Evolutionary conservation across 768 basidiomycete genomes (phyloP).

Genomic region (Suillus americanus): DNA sequence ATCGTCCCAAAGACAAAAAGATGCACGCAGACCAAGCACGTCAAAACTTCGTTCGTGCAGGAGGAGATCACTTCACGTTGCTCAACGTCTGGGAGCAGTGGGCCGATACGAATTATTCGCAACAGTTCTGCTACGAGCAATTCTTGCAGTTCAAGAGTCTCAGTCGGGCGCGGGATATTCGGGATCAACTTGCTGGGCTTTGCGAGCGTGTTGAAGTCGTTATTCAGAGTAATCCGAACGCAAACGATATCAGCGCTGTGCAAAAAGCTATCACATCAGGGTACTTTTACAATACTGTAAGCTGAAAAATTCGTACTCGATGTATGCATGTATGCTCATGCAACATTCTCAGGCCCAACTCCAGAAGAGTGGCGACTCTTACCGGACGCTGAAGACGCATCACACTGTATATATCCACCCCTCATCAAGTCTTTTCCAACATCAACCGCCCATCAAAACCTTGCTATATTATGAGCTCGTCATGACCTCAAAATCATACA

Average conservation of each 20-base stretch:
- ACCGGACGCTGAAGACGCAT: slow-evolving; percentile 93
- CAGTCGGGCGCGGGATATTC: slow-evolving; percentile 91
- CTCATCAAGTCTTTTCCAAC: slow-evolving; percentile 91
- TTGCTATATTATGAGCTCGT: slow-evolving; percentile 96
- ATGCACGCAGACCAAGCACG: slow-evolving; percentile 96
- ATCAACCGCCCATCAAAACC: slow-evolving; percentile 90
- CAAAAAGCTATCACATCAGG: slow-evolving; percentile 96
- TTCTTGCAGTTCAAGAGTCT: slow-evolving; percentile 95
- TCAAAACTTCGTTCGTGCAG: slow-evolving; percentile 93
- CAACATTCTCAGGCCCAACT: slow-evolving; percentile 65
- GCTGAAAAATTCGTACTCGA: slow-evolving; percentile 23
- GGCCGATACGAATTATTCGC: slow-evolving; percentile 96
- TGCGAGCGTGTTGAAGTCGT: slow-evolving; percentile 98
- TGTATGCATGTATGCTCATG: background rate
- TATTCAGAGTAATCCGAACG: slow-evolving; percentile 82
- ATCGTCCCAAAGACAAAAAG: slow-evolving; percentile 98
- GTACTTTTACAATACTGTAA: slow-evolving; percentile 92
- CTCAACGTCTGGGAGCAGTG: slow-evolving; percentile 99
- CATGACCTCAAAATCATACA: slow-evolving; percentile 96
- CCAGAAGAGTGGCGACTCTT: slow-evolving; percentile 95
- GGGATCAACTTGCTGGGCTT: slow-evolving; percentile 90
- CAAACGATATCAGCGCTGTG: slow-evolving; percentile 88
- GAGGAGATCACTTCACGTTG: slow-evolving; percentile 97
- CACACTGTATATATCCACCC: slow-evolving; percentile 98
- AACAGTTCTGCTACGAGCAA: slow-evolving; percentile 95